Conservation (phyloP, 2,329 filamentous ascomycete species). For the Dothidotthia symphoricarpi region DNA sequence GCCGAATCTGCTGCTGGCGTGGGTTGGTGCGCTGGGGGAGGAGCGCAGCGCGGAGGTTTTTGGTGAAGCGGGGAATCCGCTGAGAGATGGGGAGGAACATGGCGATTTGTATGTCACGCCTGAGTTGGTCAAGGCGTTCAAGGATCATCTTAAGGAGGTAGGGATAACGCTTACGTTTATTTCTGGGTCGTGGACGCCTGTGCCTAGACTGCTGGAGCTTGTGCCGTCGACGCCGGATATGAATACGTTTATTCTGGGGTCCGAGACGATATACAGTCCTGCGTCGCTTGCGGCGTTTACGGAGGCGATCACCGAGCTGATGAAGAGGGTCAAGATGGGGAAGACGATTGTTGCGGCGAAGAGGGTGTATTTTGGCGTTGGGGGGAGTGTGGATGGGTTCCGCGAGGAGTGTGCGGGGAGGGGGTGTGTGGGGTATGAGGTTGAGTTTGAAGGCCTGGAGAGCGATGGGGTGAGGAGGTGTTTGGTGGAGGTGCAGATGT, state of each 20-base stretch:
- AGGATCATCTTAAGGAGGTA: slow-evolving; percentile 49
- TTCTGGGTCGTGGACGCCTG: slow-evolving; percentile 70
- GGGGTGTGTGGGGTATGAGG: slow-evolving; percentile 49
- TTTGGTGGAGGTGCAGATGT: slow-evolving; percentile 48
- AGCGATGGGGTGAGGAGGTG: slow-evolving; percentile 47
- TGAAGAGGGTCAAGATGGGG: slow-evolving; percentile 54
- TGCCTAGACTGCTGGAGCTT: slow-evolving; percentile 57
- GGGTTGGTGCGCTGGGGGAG: slow-evolving; percentile 42
- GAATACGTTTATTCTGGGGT: slow-evolving; percentile 60
- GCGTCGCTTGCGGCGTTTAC: slow-evolving; percentile 68
- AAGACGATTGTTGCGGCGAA: slow-evolving; percentile 72
- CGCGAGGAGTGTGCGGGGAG: slow-evolving; percentile 44
- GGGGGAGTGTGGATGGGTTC: slow-evolving; percentile 77
- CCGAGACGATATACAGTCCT: slow-evolving; percentile 82
- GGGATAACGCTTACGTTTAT: slow-evolving; percentile 63
- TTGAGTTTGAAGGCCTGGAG: slow-evolving; percentile 49
- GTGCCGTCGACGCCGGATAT: slow-evolving; percentile 46
- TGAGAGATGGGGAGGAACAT: slow-evolving; percentile 10
- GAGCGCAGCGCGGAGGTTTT: slow-evolving; percentile 16
- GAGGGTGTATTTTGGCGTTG: slow-evolving; percentile 79
- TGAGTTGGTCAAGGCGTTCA: slow-evolving; percentile 59
- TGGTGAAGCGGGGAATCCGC: slow-evolving; percentile 18
- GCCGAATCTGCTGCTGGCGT: slow-evolving; percentile 73
- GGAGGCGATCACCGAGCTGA: slow-evolving; percentile 61
- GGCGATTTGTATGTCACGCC: slow-evolving; percentile 65